A percentile compares a stretch with the other conserved stretches of the same genome.
Conservation (phyloP, 345 rosid species). For the Noccaea bulbosa region DNA sequence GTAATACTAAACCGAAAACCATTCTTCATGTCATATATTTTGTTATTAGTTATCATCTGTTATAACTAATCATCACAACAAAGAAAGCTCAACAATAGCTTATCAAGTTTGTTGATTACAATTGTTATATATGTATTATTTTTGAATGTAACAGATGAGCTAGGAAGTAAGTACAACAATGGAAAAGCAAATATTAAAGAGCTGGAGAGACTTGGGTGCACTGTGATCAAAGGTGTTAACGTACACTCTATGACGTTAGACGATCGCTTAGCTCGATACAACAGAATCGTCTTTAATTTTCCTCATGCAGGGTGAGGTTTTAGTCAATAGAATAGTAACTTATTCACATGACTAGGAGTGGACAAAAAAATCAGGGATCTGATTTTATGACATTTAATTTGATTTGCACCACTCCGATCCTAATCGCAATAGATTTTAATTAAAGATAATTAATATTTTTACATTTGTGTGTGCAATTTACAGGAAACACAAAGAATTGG, state of each 20-base stretch:
- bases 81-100: not conserved
- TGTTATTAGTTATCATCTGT: not conserved
- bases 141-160: not conserved
- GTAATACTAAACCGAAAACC: not conserved
- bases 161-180: not conserved
- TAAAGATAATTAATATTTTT: too few relatives aligned
- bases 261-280: slow-evolving; percentile 6
- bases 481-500: not conserved
- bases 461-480: not conserved
- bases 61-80: not conserved
- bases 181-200: slow-evolving; percentile 8
- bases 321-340: not conserved
- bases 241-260: slow-evolving; percentile 1
- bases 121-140: not conserved
- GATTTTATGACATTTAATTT: too few relatives aligned
- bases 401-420: too few relatives aligned
- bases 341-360: not conserved
- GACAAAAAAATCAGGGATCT: not conserved
- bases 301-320: slow-evolving; percentile 17
- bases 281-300: slow-evolving; percentile 7
- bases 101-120: not conserved
- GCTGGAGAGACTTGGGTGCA: slow-evolving; percentile 14
- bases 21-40: not conserved
- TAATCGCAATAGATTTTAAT: too few relatives aligned
- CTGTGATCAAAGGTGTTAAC: slow-evolving; percentile 9